Evolutionary conservation across 768 basidiomycete genomes (phyloP).

Genomic region (Gyrodon lividus): DNA sequence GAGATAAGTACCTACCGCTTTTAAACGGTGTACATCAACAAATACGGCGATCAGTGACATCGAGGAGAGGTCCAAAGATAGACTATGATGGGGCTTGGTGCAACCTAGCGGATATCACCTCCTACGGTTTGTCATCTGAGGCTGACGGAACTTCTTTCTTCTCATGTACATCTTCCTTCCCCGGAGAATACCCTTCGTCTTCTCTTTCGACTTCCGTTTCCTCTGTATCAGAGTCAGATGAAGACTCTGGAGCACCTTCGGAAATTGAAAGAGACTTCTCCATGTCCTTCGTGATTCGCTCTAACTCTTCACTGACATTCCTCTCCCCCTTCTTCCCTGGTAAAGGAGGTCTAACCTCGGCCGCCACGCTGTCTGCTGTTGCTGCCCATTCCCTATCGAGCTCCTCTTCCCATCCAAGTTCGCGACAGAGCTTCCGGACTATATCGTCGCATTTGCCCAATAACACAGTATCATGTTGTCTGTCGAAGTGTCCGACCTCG

Average conservation of each 20-base stretch:
- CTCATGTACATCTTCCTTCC: not conserved
- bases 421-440: conserved; percentile 56
- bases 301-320: conserved; percentile 24
- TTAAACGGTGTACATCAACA: not conserved
- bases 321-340: conserved; percentile 6
- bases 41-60: not conserved
- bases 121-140: conserved; percentile 11
- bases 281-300: conserved; percentile 24
- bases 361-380: conserved; percentile 38
- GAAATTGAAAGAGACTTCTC: conserved; percentile 21
- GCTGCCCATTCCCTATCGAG: conserved; percentile 53
- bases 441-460: conserved; percentile 73
- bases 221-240: not conserved
- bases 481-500: conserved; percentile 65
- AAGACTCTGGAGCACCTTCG: not conserved
- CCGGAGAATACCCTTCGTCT: not conserved
- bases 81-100: not conserved
- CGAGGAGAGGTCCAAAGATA: not conserved
- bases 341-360: conserved; percentile 1
- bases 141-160: not conserved
- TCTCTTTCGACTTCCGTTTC: not conserved
- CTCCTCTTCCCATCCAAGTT: conserved; percentile 75
- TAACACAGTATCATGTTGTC: conserved; percentile 57
- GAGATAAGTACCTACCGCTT: not conserved
- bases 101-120: not conserved